Base-by-base conservation (phyloP, 2,329 filamentous ascomycete genomes). In the Davidsoniella eucalypti region DNA sequence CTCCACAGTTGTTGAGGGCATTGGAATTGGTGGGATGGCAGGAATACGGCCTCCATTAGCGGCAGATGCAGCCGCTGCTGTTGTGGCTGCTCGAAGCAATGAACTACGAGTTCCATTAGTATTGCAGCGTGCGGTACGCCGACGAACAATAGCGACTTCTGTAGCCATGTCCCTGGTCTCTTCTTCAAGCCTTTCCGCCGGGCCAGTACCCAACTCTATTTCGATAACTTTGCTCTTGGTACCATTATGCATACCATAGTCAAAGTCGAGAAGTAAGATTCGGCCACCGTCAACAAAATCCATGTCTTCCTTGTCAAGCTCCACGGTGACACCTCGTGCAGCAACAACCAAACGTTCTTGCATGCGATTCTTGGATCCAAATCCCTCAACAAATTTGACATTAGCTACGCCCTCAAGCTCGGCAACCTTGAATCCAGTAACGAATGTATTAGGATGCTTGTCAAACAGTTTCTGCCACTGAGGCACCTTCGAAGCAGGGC, bases 251-350 rank as follows among this genome's bases (percentile, higher is more conserved):
- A 71, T 57, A 1, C 71, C 67, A 56, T 83, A 83, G 55, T 81
- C 75, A 61, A 90, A 90, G 61, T 90, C 84, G 42, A 88, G 67
- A 7, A 90, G 66, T 8, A 76, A 73, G 41, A 92, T 67, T 54
- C 84, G 74, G 12, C 84, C 84, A 5, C 84, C 84, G 58, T 90
- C 85, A n/a, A 85, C 73, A 55, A 85, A 84, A 58, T 84, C 76
- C 47, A 82, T 73, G 44, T 77, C 78, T 56, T 87, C 83, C 55
- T 86, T 80, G 51, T 85, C 81, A 52, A 75, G 71, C 0, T 72
- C 67, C 1, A 73, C 71, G 23, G 76, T 70, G 16, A 85, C 76
- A 29, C 84, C 84, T 21, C 80, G 78, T 5, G 84, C 84, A 39
- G 82, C 80, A 29, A 83, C 72, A n/a, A 87, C 69, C 21, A 92